Percentiles rank a stretch among this genome's conserved stretches.
phyloP scores from a whole-genome alignment of 225 moss, liverwort and hornwort genomes.

The Takakia lepidozioides region DNA sequence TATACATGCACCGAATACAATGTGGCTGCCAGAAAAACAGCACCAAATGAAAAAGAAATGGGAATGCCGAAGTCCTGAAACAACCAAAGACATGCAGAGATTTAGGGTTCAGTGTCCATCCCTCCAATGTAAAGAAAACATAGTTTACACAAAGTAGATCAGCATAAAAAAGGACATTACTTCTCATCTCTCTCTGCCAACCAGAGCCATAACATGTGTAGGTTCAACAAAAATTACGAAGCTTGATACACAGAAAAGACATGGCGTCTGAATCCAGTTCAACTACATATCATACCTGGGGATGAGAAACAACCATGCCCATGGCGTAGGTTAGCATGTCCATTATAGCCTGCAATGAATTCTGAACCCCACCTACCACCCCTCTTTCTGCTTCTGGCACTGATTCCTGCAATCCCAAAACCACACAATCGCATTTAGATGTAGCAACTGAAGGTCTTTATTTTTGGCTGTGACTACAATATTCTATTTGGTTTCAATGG shows the following conservation, averaged over 20 bases:
- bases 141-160: background rate
- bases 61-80: slow-evolving; percentile 69
- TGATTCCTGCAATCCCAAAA: slow-evolving; percentile 45
- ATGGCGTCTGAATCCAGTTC: no score
- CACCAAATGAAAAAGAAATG: slow-evolving; percentile 62
- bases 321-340: slow-evolving; percentile 80
- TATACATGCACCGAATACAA: slow-evolving; percentile 58
- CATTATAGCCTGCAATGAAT: slow-evolving; percentile 86
- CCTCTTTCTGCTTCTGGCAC: slow-evolving; percentile 74
- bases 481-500: no score
- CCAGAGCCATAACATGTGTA: background rate
- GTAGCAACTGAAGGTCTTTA: no score
- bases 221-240: background rate
- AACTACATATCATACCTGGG: slow-evolving; percentile 78
- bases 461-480: no score
- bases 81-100: background rate
- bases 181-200: background rate
- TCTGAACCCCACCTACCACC: slow-evolving; percentile 89
- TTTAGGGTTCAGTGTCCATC: no score
- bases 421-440: background rate
- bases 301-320: slow-evolving; percentile 67
- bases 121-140: background rate
- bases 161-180: no score
- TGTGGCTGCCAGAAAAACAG: slow-evolving; percentile 55
- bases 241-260: no score